These are phyloP conservation scores for Penicillium expansum DNA, from an alignment of 2,329 filamentous ascomycete species.

Conservation along the genomic window DNA sequence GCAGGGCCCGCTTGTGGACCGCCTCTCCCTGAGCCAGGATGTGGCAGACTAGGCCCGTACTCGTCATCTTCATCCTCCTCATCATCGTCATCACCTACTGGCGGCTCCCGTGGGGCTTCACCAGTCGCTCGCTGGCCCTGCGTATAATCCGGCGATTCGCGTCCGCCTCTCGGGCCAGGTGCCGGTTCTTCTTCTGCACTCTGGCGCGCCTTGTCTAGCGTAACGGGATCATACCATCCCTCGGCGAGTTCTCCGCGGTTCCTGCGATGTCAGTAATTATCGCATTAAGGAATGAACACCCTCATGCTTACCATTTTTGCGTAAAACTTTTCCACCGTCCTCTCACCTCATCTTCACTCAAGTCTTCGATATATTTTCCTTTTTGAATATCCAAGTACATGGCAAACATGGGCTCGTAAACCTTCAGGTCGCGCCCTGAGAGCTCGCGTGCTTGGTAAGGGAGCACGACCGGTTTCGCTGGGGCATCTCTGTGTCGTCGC, in stretches of 20 bases:
- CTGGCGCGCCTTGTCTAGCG: slow-evolving; percentile 55
- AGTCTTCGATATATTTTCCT: slow-evolving; percentile 62
- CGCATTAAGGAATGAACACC: slow-evolving; percentile 3
- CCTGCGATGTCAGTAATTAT: slow-evolving; percentile 54
- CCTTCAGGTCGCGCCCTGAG: slow-evolving; percentile 64
- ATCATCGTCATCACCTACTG: slow-evolving; percentile 26
- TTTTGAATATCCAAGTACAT: slow-evolving; percentile 90
- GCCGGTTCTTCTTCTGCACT: slow-evolving; percentile 16
- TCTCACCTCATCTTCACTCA: slow-evolving; percentile 71
- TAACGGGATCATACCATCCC: slow-evolving; percentile 88
- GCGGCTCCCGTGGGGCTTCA: neutral
- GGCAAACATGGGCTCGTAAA: slow-evolving; percentile 70
- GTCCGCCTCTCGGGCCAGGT: neutral
- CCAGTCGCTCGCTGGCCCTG: slow-evolving; percentile 14
- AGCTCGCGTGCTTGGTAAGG: slow-evolving; percentile 67
- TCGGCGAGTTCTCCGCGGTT: slow-evolving; percentile 83
- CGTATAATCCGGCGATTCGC: slow-evolving; percentile 26
- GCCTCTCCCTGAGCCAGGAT: slow-evolving; percentile 17
- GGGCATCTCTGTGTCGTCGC: slow-evolving; percentile 12
- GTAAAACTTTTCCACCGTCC: slow-evolving; percentile 94
- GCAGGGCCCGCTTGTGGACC: slow-evolving; percentile 49
- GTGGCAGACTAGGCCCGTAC: slow-evolving; percentile 57
- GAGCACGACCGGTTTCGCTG: slow-evolving; percentile 43
- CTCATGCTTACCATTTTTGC: slow-evolving; percentile 67
- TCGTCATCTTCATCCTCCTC: slow-evolving; percentile 54